Evolutionary conservation across 164 flowering plant genomes (phyloP), one percentile per base, ranked within the genome.

Genomic region (Stephania yunnanensis): DNA sequence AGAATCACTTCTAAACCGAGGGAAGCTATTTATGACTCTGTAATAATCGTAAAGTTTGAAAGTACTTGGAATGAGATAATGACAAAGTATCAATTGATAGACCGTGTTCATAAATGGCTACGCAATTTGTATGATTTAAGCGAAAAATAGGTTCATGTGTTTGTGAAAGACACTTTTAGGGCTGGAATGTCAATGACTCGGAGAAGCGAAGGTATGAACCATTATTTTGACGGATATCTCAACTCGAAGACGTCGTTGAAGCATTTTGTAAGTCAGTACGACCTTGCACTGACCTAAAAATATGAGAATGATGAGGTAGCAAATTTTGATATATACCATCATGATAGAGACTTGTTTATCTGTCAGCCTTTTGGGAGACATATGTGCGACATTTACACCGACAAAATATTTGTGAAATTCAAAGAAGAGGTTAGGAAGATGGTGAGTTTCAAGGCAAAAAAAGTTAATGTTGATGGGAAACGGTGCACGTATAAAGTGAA

Each of bases 101-200:
- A 9, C 9, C 2, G 36, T 5, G 3, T 31, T 11, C 53, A 68
- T 36, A 29, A 52, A 25, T 25, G 25, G 25, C 25, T 0, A 68
- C 0, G 25, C 25, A 25, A 0, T 25, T 25, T 25, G 25, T 25
- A 25, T 25, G 25, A 25, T 25, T 25, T 36, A 13, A 45, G 48
- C 2, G 31, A 67, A 1, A 17, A 25, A 19, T 74, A 72, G 72
- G 71, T 74, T 11, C 72, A 2, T 1, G 31, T 68, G 1, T 74
- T 68, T 42, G 45, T 68, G 31, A 64, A 25, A 15, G 15, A 44
- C 5, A 67, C 19, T 7, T 74, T 74, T 42, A 68, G 30, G 52
- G 71, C 53, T n/a, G 77, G 77, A 10, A 50, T 74, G 77, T 68
- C 50, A 10, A 68, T 71, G 6, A 68, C 77, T 0, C 31, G 22